Percentiles rank a stretch among this genome's conserved stretches.
Conservation (phyloP, 768 basidiomycete species). For the Xerocomus potaroensis region DNA sequence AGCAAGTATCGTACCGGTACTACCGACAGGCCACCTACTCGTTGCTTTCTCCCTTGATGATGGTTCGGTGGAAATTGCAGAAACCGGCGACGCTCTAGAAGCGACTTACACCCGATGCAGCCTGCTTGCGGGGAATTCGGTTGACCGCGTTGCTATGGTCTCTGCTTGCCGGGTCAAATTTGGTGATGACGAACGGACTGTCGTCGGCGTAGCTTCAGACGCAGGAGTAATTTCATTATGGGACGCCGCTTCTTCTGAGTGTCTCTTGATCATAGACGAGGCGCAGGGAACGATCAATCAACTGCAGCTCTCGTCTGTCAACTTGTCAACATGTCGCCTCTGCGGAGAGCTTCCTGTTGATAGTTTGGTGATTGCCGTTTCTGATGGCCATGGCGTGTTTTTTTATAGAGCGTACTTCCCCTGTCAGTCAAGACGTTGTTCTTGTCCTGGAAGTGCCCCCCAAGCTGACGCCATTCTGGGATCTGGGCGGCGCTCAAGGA, state of each 20-base stretch:
- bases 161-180: slow-evolving; percentile 52
- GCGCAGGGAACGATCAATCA: slow-evolving; percentile 53
- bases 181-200: slow-evolving; percentile 44
- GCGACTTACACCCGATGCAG: slow-evolving; percentile 42
- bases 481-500: slow-evolving; percentile 56
- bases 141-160: slow-evolving; percentile 50
- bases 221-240: slow-evolving; percentile 70
- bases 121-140: slow-evolving; percentile 55
- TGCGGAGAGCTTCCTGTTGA: slow-evolving; percentile 69
- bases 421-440: slow-evolving; percentile 58
- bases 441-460: slow-evolving; percentile 53
- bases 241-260: slow-evolving; percentile 65
- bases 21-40: slow-evolving; percentile 43
- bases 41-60: slow-evolving; percentile 62
- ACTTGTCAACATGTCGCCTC: slow-evolving; percentile 54
- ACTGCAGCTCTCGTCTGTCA: slow-evolving; percentile 56
- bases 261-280: slow-evolving; percentile 59
- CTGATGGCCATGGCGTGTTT: slow-evolving; percentile 57
- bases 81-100: slow-evolving; percentile 43
- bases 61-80: slow-evolving; percentile 60
- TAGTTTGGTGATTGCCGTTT: slow-evolving; percentile 61
- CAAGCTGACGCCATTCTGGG: slow-evolving; percentile 42
- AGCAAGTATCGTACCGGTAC: slow-evolving; percentile 46
- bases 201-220: slow-evolving; percentile 61
- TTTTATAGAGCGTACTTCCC: slow-evolving; percentile 62